Conservation (phyloP, 495 filamentous ascomycete genomes). For the Xylaria curta region DNA sequence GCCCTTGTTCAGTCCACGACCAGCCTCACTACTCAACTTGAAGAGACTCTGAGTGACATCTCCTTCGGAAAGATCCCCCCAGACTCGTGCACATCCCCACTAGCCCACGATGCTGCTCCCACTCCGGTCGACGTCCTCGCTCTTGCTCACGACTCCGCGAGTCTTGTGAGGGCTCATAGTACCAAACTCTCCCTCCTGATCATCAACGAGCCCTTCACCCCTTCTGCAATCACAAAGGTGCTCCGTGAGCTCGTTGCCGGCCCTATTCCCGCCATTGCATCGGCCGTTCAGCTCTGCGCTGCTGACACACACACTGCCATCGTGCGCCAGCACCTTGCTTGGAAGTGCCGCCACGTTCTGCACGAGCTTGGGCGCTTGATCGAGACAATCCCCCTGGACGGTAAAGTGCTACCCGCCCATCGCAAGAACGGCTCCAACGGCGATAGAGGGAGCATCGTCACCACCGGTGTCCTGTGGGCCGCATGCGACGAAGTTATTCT, state of each 20-base stretch:
- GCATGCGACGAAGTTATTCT: constrained; percentile 73
- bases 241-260: constrained; percentile 69
- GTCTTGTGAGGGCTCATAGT: constrained; percentile 75
- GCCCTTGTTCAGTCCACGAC: constrained; percentile 38
- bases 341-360: constrained; percentile 52
- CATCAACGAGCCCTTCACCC: constrained; percentile 83
- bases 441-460: constrained; percentile 60
- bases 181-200: constrained; percentile 87
- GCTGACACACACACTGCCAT: constrained; percentile 62
- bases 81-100: constrained; percentile 1
- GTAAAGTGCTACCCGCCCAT: constrained; percentile 48
- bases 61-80: constrained; percentile 29
- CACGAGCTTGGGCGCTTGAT: constrained; percentile 54
- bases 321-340: constrained; percentile 62
- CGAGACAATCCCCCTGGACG: constrained; percentile 52
- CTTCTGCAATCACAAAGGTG: constrained; percentile 70
- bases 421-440: constrained; percentile 52
- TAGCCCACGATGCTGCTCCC: constrained; percentile 13
- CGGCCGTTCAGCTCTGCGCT: constrained; percentile 68
- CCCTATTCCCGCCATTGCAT: constrained; percentile 73
- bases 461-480: constrained; percentile 69
- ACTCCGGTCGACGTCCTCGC: constrained; percentile 52
- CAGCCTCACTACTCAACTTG: constrained; percentile 46
- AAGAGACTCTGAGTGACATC: constrained; percentile 40
- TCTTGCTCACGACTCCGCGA: constrained; percentile 59